Evolutionary conservation across 2,329 filamentous ascomycete species (phyloP).

Genomic region (Esteya vermicola): DNA sequence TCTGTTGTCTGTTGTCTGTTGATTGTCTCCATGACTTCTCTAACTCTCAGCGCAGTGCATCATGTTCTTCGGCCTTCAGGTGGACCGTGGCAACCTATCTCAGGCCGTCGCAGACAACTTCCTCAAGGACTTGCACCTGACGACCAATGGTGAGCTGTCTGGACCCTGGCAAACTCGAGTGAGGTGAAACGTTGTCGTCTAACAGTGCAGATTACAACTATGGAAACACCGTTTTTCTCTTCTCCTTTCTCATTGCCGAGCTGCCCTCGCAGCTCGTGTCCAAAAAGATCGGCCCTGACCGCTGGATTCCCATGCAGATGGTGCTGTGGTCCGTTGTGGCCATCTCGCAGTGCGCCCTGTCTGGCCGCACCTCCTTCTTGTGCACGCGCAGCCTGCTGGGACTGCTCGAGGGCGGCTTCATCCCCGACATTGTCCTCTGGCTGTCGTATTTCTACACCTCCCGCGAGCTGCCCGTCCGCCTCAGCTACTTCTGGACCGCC

Average conservation of each 20-base stretch:
- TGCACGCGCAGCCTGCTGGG: conserved; percentile 18
- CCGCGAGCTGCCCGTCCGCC: conserved; percentile 18
- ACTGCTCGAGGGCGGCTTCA: conserved; percentile 19
- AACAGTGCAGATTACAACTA: conserved; percentile 30
- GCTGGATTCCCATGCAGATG: conserved; percentile 23
- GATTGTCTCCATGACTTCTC: neutral
- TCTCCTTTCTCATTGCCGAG: conserved; percentile 41
- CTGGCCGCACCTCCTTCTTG: conserved; percentile 16
- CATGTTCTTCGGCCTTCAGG: conserved; percentile 22
- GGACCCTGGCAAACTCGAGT: neutral
- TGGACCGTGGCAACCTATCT: conserved; percentile 21
- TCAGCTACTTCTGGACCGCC: conserved; percentile 20
- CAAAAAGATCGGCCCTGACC: conserved; percentile 29
- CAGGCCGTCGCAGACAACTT: conserved; percentile 22
- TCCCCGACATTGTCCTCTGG: conserved; percentile 20
- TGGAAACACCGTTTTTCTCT: conserved; percentile 38
- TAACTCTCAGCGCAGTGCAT: conserved; percentile 11
- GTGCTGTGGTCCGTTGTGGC: conserved; percentile 19
- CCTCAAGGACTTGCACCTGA: conserved; percentile 16
- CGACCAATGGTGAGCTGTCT: conserved; percentile 17
- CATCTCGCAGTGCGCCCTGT: conserved; percentile 17
- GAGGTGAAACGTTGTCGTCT: neutral
- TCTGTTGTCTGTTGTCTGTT: neutral
- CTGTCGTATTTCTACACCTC: conserved; percentile 21
- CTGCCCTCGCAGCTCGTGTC: conserved; percentile 46